These are phyloP conservation scores for Puccinia novopanici DNA, from an alignment of 1,284 basidiomycete genomes.

Conservation along the genomic window DNA sequence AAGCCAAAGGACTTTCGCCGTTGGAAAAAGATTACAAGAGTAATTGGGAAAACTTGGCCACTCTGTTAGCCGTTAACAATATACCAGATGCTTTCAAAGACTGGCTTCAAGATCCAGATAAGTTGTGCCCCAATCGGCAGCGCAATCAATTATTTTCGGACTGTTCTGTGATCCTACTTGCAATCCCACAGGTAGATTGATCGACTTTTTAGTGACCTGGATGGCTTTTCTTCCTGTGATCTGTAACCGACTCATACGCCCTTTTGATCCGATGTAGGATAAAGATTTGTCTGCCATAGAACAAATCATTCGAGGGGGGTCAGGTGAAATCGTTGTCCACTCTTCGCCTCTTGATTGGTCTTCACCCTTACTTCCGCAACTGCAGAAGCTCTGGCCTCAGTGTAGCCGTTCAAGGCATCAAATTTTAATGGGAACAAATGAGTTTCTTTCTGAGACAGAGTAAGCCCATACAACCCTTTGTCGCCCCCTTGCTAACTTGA, in stretches of 20 bases:
- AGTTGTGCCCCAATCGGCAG: conserved; percentile 21
- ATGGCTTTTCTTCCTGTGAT: not conserved
- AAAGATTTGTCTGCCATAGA: not conserved
- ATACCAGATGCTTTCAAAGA: not conserved
- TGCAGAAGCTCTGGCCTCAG: conserved; percentile 12
- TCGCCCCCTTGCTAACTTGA: not conserved
- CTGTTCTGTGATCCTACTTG: conserved; percentile 8
- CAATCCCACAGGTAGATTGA: conserved; percentile 2
- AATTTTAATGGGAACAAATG: not conserved
- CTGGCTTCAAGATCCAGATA: conserved; percentile 4
- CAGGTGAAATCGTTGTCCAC: not conserved
- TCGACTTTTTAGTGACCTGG: not conserved
- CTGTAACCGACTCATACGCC: not conserved
- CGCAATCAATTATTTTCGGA: conserved; percentile 17
- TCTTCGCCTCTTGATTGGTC: conserved; percentile 6
- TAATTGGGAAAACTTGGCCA: conserved; percentile 18
- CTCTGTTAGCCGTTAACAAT: not conserved
- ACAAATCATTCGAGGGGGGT: conserved; percentile 18
- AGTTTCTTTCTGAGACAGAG: not conserved
- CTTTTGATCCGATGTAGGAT: conserved; percentile 13
- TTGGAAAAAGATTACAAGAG: conserved; percentile 21
- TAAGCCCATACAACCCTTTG: not conserved
- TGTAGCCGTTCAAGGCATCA: not conserved
- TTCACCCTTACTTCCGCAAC: conserved; percentile 1
- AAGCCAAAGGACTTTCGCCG: not conserved